Evolutionary conservation across 345 rosid genomes (phyloP).

Genomic region (Ceriops decandra): DNA sequence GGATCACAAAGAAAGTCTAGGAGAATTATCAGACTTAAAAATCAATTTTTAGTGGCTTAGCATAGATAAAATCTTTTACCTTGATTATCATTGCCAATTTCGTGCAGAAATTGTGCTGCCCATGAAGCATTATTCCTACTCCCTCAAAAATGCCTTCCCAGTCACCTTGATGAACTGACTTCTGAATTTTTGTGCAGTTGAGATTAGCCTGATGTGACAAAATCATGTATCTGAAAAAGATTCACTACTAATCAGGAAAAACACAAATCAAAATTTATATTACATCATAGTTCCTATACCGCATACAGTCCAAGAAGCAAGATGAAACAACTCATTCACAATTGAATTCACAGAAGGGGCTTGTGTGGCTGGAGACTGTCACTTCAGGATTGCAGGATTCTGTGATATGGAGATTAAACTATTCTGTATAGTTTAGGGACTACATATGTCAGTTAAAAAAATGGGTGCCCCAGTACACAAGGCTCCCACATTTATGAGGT

Average conservation of each 20-base stretch:
- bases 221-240: constrained; percentile 44
- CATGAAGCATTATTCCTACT: constrained; percentile 59
- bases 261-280: too few relatives aligned
- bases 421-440: too few relatives aligned
- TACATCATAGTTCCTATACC: too few relatives aligned
- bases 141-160: constrained; percentile 33
- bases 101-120: constrained; percentile 47
- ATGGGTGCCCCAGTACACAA: too few relatives aligned
- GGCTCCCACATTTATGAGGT: too few relatives aligned
- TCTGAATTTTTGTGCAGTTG: constrained; percentile 13
- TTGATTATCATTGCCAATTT: constrained; percentile 46
- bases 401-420: too few relatives aligned
- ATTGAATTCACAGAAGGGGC: too few relatives aligned
- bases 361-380: too few relatives aligned
- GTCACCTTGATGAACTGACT: constrained; percentile 13
- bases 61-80: constrained; percentile 26
- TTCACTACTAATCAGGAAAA: constrained; percentile 2
- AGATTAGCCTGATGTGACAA: constrained; percentile 28
- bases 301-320: too few relatives aligned
- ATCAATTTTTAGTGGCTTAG: background rate
- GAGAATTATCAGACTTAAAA: background rate
- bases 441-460: too few relatives aligned
- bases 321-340: too few relatives aligned
- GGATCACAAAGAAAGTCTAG: background rate
- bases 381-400: too few relatives aligned